phyloP scores from a whole-genome alignment of 1,284 basidiomycete species.

The Cryptococcus sp. region DNA sequence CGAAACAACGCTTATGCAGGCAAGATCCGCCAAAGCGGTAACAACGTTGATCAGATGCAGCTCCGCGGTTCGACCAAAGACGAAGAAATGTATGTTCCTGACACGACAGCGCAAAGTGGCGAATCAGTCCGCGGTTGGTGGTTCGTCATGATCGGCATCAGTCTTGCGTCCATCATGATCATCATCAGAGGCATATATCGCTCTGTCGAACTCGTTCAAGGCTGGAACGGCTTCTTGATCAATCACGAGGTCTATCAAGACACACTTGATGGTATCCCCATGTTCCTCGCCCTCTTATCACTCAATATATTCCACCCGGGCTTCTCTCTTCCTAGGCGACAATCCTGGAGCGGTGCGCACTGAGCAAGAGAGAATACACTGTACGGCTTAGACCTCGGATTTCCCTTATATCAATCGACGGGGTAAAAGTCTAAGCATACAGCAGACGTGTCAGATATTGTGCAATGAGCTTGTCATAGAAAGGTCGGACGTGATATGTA shows the following conservation, averaged over 20 bases:
- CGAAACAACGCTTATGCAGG: conserved; percentile 19
- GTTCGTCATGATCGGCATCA: conserved; percentile 9
- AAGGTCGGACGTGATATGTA: no score
- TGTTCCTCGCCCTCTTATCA: conserved; percentile 59
- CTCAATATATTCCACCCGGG: conserved; percentile 63
- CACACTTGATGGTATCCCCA: conserved; percentile 64
- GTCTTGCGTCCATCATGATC: conserved; percentile 10
- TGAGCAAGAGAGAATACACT: background rate
- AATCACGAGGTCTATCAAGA: conserved; percentile 29
- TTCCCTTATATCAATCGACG: no score
- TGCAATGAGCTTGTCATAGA: no score
- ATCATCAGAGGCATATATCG: conserved; percentile 17
- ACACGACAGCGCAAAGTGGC: background rate
- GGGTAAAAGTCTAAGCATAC: no score
- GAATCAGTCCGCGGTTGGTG: conserved; percentile 7
- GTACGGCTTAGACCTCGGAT: no score
- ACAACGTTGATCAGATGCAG: background rate
- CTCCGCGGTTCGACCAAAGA: background rate
- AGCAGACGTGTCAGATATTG: no score
- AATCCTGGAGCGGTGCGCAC: conserved; percentile 3
- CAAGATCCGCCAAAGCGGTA: background rate
- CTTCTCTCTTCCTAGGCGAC: conserved; percentile 44
- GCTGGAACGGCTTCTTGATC: conserved; percentile 14
- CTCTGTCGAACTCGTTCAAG: conserved; percentile 13
- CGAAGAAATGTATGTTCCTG: background rate